Base-by-base conservation (phyloP, 306 rosid genomes). In the Biancaea sappan region DNA sequence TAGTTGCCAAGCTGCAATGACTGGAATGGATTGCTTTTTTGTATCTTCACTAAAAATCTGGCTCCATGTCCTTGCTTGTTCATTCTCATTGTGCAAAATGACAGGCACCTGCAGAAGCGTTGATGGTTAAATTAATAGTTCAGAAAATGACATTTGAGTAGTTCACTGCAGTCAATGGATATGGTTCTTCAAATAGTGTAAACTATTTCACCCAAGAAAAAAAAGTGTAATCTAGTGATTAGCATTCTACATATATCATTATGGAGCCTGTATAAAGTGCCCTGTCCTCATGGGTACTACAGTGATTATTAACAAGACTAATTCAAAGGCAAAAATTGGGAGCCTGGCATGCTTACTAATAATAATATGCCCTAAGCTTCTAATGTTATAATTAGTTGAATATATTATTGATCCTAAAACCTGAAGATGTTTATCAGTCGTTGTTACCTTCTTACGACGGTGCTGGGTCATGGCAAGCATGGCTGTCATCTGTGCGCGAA, bases 391-490 rank as follows among this genome's bases (percentile, higher is more conserved):
- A 7, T 31, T 22, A 76, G 43, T 15, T 3, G 28, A 15, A 60
- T 72, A 61, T 62, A 57, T n/a, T 64, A 19, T 47, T 37, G 29
- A 60, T 78, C 63, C 31, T 24, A 51, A 63, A 21, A n/a, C 62
- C 34, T 2, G 3, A 48, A 69, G 69, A 77, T 25, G 26, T 50
- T 5, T 54, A 29, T 48, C 26, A 26, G 47, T 41, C 73, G 29
- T 4, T 26, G 21, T 76, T 86, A 95, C 99, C 98, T 95, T 95
- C 75, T 16, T 85, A 25, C 97, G 92, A 22, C 98, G 96, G 69
- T 95, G 98, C 81, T 95, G 98, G 59, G 98, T 92, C 99, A 95
- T 95, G 62, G 98, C 98, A 74, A 92, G 99, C 99, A 95, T 95
- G 47, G 99, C 99, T 64, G 99, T 95, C 99, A 95, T 92, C 78